These are phyloP conservation scores for Astrothelium subdiscretum DNA, from an alignment of 495 filamentous ascomycete genomes.

Conservation along the genomic window DNA sequence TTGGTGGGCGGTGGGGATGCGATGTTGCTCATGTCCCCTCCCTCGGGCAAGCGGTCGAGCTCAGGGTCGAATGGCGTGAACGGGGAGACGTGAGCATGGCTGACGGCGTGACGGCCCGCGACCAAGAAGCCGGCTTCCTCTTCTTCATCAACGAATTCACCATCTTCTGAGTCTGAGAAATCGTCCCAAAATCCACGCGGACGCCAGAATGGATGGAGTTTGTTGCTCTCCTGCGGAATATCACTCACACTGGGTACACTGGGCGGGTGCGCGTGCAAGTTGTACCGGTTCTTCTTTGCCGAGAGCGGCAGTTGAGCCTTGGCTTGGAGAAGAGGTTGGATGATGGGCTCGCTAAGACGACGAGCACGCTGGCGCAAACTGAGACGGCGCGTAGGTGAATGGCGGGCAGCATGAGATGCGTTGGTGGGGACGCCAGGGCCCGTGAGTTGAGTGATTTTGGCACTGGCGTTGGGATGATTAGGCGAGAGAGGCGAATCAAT, in stretches of 20 bases:
- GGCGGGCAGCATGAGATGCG: background rate
- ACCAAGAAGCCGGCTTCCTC: conserved; percentile 16
- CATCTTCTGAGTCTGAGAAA: conserved; percentile 38
- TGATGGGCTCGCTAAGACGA: conserved; percentile 27
- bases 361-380: conserved; percentile 27
- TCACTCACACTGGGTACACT: conserved; percentile 4
- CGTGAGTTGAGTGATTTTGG: background rate
- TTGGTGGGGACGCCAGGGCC: background rate
- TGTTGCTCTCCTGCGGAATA: conserved; percentile 26
- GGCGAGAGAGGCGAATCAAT: conserved; percentile 13
- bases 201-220: conserved; percentile 71
- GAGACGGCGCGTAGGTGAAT: conserved; percentile 16
- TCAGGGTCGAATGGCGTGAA: background rate
- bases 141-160: conserved; percentile 30
- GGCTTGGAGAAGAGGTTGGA: conserved; percentile 24
- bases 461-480: conserved; percentile 7
- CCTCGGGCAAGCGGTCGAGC: conserved; percentile 15
- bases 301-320: conserved; percentile 10
- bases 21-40: conserved; percentile 29
- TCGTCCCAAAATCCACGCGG: conserved; percentile 64
- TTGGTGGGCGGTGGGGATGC: conserved; percentile 8
- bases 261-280: conserved; percentile 1
- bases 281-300: conserved; percentile 2
- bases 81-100: background rate
- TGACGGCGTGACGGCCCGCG: background rate